Base-by-base conservation (phyloP, 2,329 filamentous ascomycete species). In the Aspergillus fructus region DNA sequence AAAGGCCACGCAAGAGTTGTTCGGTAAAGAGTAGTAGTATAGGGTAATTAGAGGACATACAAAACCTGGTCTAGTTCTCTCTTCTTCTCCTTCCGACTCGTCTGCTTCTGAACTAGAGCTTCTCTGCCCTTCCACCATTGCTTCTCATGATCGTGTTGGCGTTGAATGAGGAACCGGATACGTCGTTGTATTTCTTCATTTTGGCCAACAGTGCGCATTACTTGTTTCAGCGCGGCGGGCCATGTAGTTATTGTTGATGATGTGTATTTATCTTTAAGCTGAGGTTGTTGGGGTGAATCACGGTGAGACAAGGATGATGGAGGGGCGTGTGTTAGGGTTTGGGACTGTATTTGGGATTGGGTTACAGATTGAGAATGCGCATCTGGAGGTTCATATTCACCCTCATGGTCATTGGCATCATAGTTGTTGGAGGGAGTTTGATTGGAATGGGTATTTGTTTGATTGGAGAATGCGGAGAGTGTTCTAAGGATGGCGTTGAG, bases 111-210 rank as follows among this genome's bases (percentile, higher is more conserved):
- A 5, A 84, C 65, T 23, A 87, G 68, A 6, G 76, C 80, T 56
- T 81, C 70, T 2, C 84, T 78, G 2, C 79, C 80, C 24, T 76
- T 70, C 74, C 81, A 85, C 82, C 87, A 89, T 62, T 84, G 80
- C 62, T 79, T 79, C 62, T 89, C 85, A 64, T 89, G 82, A 41
- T 80, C 78, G 64, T 85, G 81, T 68, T 89, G 86, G 42, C 84
- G 80, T 54, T 79, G 79, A 59, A 89, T 88, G 71, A 89, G 78
- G 73, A 85, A 69, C 19, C 76, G 76, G 60, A 84, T 78, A 11
- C 77, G 76, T 15, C 71, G 69, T 42, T 80, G 70, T 2, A 76
- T 70, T 33, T 71, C 68, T 55, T 81, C 77, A 58, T 80, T 78
- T 42, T 74, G 75, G 0, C 74, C 71, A 19, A 83, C 74, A 3